Evolutionary conservation across 1,284 basidiomycete genomes (phyloP).

Genomic region (Leccinum huronense): DNA sequence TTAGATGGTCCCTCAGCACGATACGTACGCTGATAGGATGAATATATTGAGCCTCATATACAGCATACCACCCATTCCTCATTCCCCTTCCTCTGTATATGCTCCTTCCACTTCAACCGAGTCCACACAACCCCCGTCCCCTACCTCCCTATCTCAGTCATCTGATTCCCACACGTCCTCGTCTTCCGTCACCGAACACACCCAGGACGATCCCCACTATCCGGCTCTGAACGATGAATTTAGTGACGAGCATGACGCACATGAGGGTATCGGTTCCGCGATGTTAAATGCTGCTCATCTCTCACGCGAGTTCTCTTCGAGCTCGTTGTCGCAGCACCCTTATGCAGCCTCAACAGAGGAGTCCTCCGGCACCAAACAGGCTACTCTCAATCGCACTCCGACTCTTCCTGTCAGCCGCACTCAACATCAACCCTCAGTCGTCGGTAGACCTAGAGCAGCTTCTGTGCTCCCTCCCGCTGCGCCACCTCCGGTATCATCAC

Average conservation of each 20-base stretch:
- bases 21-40: constrained; percentile 86
- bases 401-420: constrained; percentile 31
- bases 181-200: constrained; percentile 38
- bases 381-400: constrained; percentile 30
- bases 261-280: constrained; percentile 47
- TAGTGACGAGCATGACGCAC: constrained; percentile 39
- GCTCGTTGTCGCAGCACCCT: constrained; percentile 35
- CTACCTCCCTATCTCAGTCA: constrained; percentile 52
- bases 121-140: constrained; percentile 51
- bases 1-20: constrained; percentile 53
- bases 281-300: constrained; percentile 48
- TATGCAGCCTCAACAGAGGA: constrained; percentile 44
- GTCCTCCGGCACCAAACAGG: constrained; percentile 19
- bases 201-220: constrained; percentile 36
- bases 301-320: constrained; percentile 35
- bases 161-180: constrained; percentile 46
- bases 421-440: constrained; percentile 29
- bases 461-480: constrained; percentile 63
- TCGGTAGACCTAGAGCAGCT: constrained; percentile 49
- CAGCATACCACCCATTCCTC: constrained; percentile 70
- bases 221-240: constrained; percentile 29
- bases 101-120: constrained; percentile 50
- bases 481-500: constrained; percentile 60
- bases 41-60: constrained; percentile 84
- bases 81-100: constrained; percentile 56